Base-by-base conservation (phyloP, 148 eudicot species). In the Chenopodium quinoa region DNA sequence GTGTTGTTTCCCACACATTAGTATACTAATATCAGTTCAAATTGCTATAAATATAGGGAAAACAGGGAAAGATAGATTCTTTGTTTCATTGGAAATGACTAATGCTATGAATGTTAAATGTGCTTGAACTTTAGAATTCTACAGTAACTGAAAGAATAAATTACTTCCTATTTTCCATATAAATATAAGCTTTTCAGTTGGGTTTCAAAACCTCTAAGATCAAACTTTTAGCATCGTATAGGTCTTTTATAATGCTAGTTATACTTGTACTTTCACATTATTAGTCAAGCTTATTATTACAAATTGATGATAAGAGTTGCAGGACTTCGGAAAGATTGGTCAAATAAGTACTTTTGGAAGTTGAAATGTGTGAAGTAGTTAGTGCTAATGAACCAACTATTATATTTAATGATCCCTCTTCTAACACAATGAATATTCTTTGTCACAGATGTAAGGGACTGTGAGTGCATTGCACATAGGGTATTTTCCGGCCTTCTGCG, bases 401-500 rank as follows among this genome's bases (percentile, higher is more conserved):
- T 63, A 32, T 69, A 60, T 9, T 47, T 6, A 40, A 37, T 72
- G 20, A 62, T 65, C 82, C 40, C 20, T 77, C 40, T 25, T 77
- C 84, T 72, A 73, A 75, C 77, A 70, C 20, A 25, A 70, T 66
- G 78, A 65, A 58, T 46, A 82, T 78, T 29, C 54, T 86, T 78
- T 82, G 81, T 50, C 62, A 63, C 90, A 90, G 93, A 86, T 86
- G 85, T 85, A 71, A 81, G 83, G 71, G 93, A 92, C 56, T 92
- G 95, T 81, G 89, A 87, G 75, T 92, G 95, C 78, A 89, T 92
- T 80, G 93, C 89, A 77, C 95, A 92, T 67, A 85, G 84, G 79
- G 93, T 82, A 63, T 92, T 92, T 80, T 87, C 93, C 4, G 93
- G 95, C 77, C 82, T 92, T 52, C 79, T 92, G 83, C 84, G 88